Percentiles rank a stretch among this genome's conserved stretches.
Conservation (phyloP, 495 filamentous ascomycete genomes). For the Emericellopsis terricola region DNA sequence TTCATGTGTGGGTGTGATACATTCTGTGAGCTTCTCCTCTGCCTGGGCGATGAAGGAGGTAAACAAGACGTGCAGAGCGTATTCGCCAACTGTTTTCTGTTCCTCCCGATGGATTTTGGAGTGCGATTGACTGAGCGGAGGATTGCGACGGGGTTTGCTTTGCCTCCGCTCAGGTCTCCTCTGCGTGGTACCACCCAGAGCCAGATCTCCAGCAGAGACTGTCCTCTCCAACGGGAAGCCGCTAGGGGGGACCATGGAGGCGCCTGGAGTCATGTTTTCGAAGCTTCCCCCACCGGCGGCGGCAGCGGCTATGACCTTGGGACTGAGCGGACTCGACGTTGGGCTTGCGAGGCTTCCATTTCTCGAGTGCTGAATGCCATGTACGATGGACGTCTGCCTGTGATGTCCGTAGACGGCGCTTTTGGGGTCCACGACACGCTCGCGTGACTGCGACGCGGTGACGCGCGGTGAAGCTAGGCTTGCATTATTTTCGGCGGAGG, state of each 20-base stretch:
- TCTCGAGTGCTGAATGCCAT: constrained; percentile 84
- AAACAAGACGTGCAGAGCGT: constrained; percentile 90
- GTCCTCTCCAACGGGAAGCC: constrained; percentile 16
- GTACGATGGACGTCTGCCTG: constrained; percentile 84
- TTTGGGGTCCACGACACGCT: constrained; percentile 35
- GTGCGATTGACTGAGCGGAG: constrained; percentile 64
- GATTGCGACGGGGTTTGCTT: constrained; percentile 49
- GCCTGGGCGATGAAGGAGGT: constrained; percentile 79
- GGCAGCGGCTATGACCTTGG: constrained; percentile 61
- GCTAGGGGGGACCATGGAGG: constrained; percentile 3
- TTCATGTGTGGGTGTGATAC: constrained; percentile 53
- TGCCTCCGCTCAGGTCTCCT: constrained; percentile 43
- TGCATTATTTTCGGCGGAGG: constrained; percentile 26
- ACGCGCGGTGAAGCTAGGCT: constrained; percentile 13
- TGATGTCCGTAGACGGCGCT: constrained; percentile 61
- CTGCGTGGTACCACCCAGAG: constrained; percentile 12
- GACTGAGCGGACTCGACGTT: constrained; percentile 62
- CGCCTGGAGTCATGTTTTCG: constrained; percentile 5
- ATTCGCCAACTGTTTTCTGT: constrained; percentile 83
- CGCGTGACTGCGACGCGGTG: constrained; percentile 24
- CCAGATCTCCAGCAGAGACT: constrained; percentile 10
- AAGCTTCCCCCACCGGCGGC: no score
- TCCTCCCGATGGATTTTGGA: constrained; percentile 57
- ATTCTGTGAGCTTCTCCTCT: constrained; percentile 81
- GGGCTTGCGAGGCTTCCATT: constrained; percentile 50